Evolutionary conservation across 148 eudicot genomes (phyloP), one percentile per base, ranked within the genome.

Genomic region (Mesembryanthemum crystallinum): DNA sequence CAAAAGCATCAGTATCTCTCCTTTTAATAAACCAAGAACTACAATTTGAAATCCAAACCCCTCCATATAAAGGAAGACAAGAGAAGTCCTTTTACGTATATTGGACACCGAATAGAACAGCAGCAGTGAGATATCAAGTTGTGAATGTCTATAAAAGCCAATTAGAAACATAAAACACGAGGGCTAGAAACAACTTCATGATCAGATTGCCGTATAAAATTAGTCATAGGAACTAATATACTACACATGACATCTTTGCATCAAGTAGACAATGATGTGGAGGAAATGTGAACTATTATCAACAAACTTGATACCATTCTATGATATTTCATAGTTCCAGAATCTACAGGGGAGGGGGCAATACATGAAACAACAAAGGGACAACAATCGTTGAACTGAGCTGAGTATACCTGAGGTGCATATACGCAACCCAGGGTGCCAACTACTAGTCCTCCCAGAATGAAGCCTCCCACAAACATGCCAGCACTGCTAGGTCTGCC

Each of bases 391-490:
- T 7, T 17, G 71, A 43, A 13, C 39, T 43, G 11, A 64, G 49
- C 35, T 67, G 30, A 66, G 67, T 35, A 54, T 70, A 94, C 98
- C 94, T 91, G 92, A 82, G 97, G 98, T 57, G 98, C 98, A 78
- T 80, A 91, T 33, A 90, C 87, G 76, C 86, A 85, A 43, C 91
- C 91, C 58, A 94, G 89, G 33, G 97, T 83, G 60, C 94, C 98
- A 74, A 91, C 91, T 54, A 91, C 77, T 71, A 94, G 59, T 77
- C 98, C 98, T 83, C 98, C 97, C 80, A 94, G 78, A 28, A 94
- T 78, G 85, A 91, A 94, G 69, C 98, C 98, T 64, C 94, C 85
- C 69, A 91, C 72, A 64, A 94, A 94, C 67, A 71, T 23, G 79
- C 86, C 64, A 73, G 90, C 83, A 76, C 83, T 78, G 79, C 86